Percentiles rank a stretch among this genome's conserved stretches.
Evolutionary conservation across 768 basidiomycete genomes (phyloP).

Genomic region (Ramaria rubella): DNA sequence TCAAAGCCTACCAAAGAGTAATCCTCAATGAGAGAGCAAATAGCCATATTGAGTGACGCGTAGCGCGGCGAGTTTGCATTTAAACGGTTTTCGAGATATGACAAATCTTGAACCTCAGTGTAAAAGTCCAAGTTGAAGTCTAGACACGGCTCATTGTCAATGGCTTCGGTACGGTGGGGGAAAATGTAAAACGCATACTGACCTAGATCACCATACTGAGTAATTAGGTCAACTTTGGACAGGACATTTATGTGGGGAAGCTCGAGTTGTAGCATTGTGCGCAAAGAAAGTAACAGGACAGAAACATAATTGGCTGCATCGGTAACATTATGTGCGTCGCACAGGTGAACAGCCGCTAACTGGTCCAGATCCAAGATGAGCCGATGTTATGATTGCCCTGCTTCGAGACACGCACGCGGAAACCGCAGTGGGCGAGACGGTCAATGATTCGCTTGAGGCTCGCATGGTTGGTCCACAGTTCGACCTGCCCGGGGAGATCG

Average conservation of each 20-base stretch:
- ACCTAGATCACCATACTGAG: constrained; percentile 90
- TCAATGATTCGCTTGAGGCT: constrained; percentile 77
- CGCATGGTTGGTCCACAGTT: constrained; percentile 92
- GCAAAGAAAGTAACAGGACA: constrained; percentile 80
- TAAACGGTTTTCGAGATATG: constrained; percentile 75
- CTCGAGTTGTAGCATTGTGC: constrained; percentile 98
- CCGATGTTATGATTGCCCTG: background rate
- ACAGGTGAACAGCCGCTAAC: constrained; percentile 92
- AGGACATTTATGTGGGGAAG: constrained; percentile 98
- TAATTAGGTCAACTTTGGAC: constrained; percentile 90
- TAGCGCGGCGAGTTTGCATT: constrained; percentile 61
- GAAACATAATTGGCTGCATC: constrained; percentile 94
- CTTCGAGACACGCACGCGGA: constrained; percentile 59
- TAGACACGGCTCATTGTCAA: constrained; percentile 23
- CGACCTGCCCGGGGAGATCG: constrained; percentile 96
- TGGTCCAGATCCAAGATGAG: constrained; percentile 25
- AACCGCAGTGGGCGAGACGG: constrained; percentile 61
- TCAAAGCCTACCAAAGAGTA: constrained; percentile 92
- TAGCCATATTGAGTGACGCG: constrained; percentile 75
- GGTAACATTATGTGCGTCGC: constrained; percentile 95
- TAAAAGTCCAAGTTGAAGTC: constrained; percentile 98
- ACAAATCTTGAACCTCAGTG: constrained; percentile 94
- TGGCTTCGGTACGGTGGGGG: no score
- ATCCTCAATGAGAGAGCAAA: constrained; percentile 91
- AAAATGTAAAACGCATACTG: constrained; percentile 17